phyloP scores from a whole-genome alignment of 2,329 filamentous ascomycete species.

The Nannizziopsis barbatae region DNA sequence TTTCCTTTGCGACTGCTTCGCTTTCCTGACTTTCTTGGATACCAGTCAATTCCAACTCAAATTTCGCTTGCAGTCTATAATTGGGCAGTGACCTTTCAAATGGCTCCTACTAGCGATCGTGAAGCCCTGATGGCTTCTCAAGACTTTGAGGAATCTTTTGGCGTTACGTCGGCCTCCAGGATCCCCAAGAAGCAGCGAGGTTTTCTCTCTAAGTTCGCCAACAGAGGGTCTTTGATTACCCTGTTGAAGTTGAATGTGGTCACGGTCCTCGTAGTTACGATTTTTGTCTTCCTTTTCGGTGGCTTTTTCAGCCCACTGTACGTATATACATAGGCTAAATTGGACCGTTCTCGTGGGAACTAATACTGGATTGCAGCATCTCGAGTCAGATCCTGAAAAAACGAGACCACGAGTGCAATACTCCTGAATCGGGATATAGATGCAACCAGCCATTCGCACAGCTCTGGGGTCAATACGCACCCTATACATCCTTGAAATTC shows the following conservation, averaged over 20 bases:
- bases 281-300: constrained; percentile 6
- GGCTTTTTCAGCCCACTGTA: constrained; percentile 6
- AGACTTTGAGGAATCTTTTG: constrained; percentile 1
- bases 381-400: neutral
- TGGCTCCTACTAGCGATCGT: neutral
- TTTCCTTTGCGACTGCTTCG: too few species aligned
- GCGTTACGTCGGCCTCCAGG: neutral
- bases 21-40: too few species aligned
- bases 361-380: neutral
- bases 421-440: constrained; percentile 5
- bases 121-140: constrained; percentile 4
- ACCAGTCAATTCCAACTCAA: too few species aligned
- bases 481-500: constrained; percentile 57
- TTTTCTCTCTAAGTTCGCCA: neutral
- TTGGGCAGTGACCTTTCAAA: neutral
- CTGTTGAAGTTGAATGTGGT: constrained; percentile 5
- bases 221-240: neutral
- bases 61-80: too few species aligned
- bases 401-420: constrained; percentile 5
- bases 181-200: neutral
- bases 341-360: neutral
- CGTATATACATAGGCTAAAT: neutral
- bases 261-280: neutral
- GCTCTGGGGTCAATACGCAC: constrained; percentile 79
- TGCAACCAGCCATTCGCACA: constrained; percentile 41